A percentile compares a stretch with the other conserved stretches of the same genome.
Evolutionary conservation across 2,329 filamentous ascomycete species (phyloP).

Genomic region (Hypoxylon sp.): DNA sequence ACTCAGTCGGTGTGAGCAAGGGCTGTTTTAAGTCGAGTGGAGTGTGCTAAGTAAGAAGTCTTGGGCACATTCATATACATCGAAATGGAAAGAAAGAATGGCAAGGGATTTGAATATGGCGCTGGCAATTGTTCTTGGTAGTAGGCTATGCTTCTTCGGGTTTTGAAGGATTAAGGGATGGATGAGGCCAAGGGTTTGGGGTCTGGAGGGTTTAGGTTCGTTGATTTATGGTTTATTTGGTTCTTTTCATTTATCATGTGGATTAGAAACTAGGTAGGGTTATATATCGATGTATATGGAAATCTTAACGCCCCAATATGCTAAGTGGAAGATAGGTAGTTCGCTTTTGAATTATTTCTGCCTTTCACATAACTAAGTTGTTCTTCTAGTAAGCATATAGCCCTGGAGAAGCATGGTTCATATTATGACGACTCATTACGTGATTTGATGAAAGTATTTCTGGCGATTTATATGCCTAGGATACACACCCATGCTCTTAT

Average conservation of each 20-base stretch:
- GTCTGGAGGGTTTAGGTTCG: background rate
- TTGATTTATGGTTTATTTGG: background rate
- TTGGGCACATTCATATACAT: background rate
- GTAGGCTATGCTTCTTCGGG: background rate
- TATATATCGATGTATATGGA: too few species aligned
- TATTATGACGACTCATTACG: too few species aligned
- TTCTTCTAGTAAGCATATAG: too few species aligned
- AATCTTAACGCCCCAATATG: too few species aligned
- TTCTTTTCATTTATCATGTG: background rate
- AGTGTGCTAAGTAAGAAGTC: conserved; percentile 1
- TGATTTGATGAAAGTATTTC: too few species aligned
- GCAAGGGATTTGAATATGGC: background rate
- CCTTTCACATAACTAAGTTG: too few species aligned
- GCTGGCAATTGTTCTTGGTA: conserved; percentile 5
- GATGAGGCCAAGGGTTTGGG: background rate
- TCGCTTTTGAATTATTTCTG: too few species aligned
- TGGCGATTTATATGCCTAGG: too few species aligned
- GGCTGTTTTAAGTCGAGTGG: conserved; percentile 35
- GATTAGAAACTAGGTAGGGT: too few species aligned
- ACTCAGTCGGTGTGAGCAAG: conserved; percentile 26
- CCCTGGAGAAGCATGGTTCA: too few species aligned
- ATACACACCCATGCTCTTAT: too few species aligned
- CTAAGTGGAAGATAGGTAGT: too few species aligned
- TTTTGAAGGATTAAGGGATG: background rate
- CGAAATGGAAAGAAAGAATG: background rate